These are phyloP conservation scores for Clarireedia hainanense DNA, from an alignment of 2,329 filamentous ascomycete genomes.

Conservation along the genomic window DNA sequence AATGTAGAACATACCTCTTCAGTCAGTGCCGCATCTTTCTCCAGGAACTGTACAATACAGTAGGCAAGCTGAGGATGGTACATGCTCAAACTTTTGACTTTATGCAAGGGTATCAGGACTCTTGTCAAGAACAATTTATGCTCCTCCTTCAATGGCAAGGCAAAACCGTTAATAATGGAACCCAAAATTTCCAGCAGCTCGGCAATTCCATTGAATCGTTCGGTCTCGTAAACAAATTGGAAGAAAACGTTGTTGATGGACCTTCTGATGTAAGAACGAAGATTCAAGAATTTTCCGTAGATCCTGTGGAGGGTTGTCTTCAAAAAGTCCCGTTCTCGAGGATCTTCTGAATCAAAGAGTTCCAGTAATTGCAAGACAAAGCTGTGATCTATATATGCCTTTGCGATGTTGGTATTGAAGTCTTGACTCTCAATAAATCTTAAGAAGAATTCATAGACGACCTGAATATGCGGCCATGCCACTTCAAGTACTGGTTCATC, in stretches of 20 bases:
- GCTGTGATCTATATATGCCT: constrained; percentile 96
- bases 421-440: constrained; percentile 99
- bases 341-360: constrained; percentile 96
- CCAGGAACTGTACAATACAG: constrained; percentile 96
- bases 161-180: constrained; percentile 98
- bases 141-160: constrained; percentile 92
- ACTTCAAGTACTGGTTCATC: constrained; percentile 97
- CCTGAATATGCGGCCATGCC: constrained; percentile 98
- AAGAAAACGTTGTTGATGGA: constrained; percentile 99
- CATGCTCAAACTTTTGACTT: constrained; percentile 99
- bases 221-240: constrained; percentile 98
- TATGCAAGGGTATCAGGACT: constrained; percentile 88
- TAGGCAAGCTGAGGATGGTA: constrained; percentile 98
- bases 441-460: constrained; percentile 98
- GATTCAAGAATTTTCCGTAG: constrained; percentile 97
- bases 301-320: constrained; percentile 98
- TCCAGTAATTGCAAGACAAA: constrained; percentile 97
- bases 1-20: constrained; percentile 66
- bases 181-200: constrained; percentile 94
- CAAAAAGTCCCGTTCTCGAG: constrained; percentile 89
- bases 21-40: constrained; percentile 93
- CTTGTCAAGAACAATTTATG: constrained; percentile 96
- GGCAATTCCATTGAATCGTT: constrained; percentile 96
- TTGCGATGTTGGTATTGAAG: constrained; percentile 99
- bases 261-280: constrained; percentile 91